Conservation (phyloP, 345 rosid species). For the Stellera chamaejasme region DNA sequence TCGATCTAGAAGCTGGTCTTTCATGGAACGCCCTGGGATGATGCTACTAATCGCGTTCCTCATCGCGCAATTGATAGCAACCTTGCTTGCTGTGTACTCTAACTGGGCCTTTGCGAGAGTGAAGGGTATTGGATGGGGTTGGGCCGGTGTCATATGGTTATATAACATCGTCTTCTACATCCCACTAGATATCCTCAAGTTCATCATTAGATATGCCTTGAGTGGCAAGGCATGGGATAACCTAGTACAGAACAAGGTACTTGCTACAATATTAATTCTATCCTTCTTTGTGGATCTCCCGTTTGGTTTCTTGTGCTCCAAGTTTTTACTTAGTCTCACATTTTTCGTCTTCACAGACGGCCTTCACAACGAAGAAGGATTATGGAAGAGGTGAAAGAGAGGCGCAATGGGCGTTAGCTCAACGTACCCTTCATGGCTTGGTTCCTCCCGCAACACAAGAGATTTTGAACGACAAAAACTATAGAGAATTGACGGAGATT, state of each 20-base stretch:
- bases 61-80: constrained; percentile 75
- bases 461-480: constrained; percentile 45
- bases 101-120: constrained; percentile 63
- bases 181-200: constrained; percentile 74
- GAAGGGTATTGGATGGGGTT: constrained; percentile 81
- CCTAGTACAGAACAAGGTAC: constrained; percentile 66
- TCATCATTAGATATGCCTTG: constrained; percentile 50
- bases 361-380: constrained; percentile 82
- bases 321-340: not conserved
- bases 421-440: constrained; percentile 73
- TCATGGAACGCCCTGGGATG: constrained; percentile 72
- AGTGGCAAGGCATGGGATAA: constrained; percentile 83
- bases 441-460: constrained; percentile 41
- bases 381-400: constrained; percentile 77
- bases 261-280: not conserved
- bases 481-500: constrained; percentile 62
- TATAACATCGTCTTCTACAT: constrained; percentile 66
- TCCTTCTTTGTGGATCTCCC: not conserved
- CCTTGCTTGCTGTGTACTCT: constrained; percentile 59
- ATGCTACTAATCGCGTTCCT: constrained; percentile 58
- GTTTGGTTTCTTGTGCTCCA: not conserved
- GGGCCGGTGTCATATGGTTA: constrained; percentile 85
- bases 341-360: constrained; percentile 31
- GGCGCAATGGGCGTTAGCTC: constrained; percentile 85
- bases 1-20: constrained; percentile 85